These are phyloP conservation scores for Ganoderma leucocontextum DNA, from an alignment of 1,284 basidiomycete species.

Conservation along the genomic window DNA sequence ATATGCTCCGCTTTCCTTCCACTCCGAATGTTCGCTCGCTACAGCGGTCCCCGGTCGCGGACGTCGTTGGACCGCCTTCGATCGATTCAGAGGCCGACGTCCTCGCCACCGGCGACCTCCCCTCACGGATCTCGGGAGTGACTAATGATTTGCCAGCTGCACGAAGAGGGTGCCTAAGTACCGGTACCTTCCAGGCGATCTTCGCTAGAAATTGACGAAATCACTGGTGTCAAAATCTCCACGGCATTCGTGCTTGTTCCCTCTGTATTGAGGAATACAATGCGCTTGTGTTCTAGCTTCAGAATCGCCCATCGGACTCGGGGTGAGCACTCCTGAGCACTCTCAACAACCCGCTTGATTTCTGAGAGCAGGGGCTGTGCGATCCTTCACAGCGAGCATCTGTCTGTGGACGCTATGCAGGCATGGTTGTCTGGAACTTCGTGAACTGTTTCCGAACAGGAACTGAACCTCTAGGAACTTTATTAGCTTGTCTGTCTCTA, in stretches of 20 bases:
- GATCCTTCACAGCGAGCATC: too few species aligned
- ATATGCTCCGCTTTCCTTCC: constrained; percentile 33
- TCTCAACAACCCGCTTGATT: too few species aligned
- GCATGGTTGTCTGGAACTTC: too few species aligned
- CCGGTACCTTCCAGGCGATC: neutral
- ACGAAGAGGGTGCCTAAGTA: constrained; percentile 12
- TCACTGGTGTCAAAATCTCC: neutral
- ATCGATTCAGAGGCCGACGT: too few species aligned
- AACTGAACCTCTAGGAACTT: too few species aligned
- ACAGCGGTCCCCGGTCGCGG: neutral
- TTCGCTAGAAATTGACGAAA: neutral
- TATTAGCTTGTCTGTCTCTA: too few species aligned
- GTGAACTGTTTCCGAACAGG: too few species aligned
- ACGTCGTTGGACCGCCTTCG: too few species aligned
- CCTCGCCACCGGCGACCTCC: too few species aligned
- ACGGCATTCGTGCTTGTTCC: neutral
- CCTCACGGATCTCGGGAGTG: constrained; percentile 21
- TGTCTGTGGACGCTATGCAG: too few species aligned
- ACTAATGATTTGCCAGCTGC: constrained; percentile 12
- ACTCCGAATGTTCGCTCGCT: constrained; percentile 20
- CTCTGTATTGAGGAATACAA: neutral
- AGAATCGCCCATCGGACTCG: neutral
- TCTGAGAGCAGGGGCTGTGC: too few species aligned
- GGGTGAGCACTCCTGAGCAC: neutral
- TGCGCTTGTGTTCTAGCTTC: neutral